A percentile compares a stretch with the other conserved stretches of the same genome.
These are phyloP conservation scores for Coemansia sp. DNA, from an alignment of 192 early-diverging fungal species.

Conservation along the genomic window DNA sequence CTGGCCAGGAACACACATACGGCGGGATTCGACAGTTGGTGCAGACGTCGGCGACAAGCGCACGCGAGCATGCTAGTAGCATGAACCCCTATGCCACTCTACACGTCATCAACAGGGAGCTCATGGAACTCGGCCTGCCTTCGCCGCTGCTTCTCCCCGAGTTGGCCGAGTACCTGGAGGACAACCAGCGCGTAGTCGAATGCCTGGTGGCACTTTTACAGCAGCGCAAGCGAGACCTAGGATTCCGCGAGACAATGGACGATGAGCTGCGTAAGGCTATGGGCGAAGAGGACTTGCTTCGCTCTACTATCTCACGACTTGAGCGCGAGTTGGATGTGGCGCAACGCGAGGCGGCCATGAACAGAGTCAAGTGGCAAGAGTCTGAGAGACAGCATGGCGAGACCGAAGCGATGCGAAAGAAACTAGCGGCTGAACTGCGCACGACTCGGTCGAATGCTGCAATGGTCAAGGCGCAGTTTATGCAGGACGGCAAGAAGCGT, in stretches of 20 bases:
- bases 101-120: conserved; percentile 55
- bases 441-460: conserved; percentile 35
- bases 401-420: conserved; percentile 26
- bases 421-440: conserved; percentile 36
- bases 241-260: conserved; percentile 49
- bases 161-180: conserved; percentile 41
- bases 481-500: conserved; percentile 54
- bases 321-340: conserved; percentile 45
- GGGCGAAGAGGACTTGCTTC: conserved; percentile 53
- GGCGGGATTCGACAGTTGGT: conserved; percentile 49
- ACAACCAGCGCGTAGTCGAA: conserved; percentile 49
- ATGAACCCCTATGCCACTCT: conserved; percentile 39
- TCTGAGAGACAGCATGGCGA: conserved; percentile 18
- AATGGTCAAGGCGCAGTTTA: conserved; percentile 36
- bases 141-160: conserved; percentile 49
- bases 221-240: conserved; percentile 33
- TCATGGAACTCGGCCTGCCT: conserved; percentile 52
- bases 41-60: conserved; percentile 45
- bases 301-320: conserved; percentile 29
- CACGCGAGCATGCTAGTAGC: conserved; percentile 19
- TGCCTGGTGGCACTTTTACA: conserved; percentile 39
- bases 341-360: conserved; percentile 42
- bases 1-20: conserved; percentile 31
- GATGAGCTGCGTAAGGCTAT: conserved; percentile 46
- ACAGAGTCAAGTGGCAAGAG: conserved; percentile 37